Conservation (phyloP, 352 stramenopile genomes). For the Phytophthora cryptogea region DNA sequence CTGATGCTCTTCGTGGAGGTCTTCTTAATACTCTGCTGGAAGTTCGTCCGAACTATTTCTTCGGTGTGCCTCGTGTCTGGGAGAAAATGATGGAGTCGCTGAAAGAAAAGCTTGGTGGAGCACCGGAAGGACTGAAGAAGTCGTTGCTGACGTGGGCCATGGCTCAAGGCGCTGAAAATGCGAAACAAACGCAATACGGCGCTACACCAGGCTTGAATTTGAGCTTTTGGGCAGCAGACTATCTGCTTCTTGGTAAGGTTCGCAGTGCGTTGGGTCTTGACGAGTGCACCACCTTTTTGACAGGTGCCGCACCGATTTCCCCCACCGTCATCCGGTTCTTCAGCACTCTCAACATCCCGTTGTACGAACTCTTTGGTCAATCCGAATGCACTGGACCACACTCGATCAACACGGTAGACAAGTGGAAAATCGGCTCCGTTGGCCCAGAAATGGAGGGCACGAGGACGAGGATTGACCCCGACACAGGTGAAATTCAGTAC, state of each 20-base stretch:
- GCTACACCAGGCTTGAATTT: conserved; percentile 50
- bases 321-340: conserved; percentile 86
- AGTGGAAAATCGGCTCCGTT: conserved; percentile 89
- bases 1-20: conserved; percentile 70
- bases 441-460: conserved; percentile 66
- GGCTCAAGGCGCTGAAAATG: conserved; percentile 57
- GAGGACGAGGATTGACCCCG: conserved; percentile 50
- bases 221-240: conserved; percentile 84
- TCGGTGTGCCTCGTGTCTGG: conserved; percentile 86
- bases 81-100: conserved; percentile 90
- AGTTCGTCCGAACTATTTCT: conserved; percentile 76
- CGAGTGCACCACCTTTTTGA: conserved; percentile 82
- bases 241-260: conserved; percentile 83
- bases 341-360: conserved; percentile 91
- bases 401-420: conserved; percentile 64
- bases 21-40: conserved; percentile 70
- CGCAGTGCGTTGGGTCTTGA: conserved; percentile 82
- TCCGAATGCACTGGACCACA: conserved; percentile 91
- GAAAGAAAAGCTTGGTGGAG: conserved; percentile 40
- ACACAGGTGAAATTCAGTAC: conserved; percentile 66
- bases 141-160: conserved; percentile 87
- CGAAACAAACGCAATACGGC: conserved; percentile 70
- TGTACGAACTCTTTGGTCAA: conserved; percentile 93
- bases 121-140: conserved; percentile 73
- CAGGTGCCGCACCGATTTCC: conserved; percentile 73